Evolutionary conservation across 495 filamentous ascomycete genomes (phyloP), one percentile per base, ranked within the genome.

Genomic region (Acidiella bohemica): DNA sequence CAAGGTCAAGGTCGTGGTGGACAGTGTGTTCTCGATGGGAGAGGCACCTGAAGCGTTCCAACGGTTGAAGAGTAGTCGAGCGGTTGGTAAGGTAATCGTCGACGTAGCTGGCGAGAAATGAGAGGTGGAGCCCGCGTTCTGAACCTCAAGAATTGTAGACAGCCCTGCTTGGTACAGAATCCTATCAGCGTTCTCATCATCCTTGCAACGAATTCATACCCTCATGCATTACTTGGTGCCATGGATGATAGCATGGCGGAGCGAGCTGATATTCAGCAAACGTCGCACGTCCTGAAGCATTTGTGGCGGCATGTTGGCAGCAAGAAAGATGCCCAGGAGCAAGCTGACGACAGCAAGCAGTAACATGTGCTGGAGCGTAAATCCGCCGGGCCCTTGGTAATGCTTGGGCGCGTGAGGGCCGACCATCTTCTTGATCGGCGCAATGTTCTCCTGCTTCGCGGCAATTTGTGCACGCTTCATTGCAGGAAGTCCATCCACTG

Each of bases 61-160:
- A 56, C 72, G 63, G 53, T 57, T 84, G 44, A 76, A 71, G 46
- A 71, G 60, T 3, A 67, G 71, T 5, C 67, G 75, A 28, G 62
- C 73, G 14, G 75, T 64, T 49, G 81, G 80, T 1, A 86, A 86
- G 62, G 67, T 86, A 46, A 57, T 85, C 16, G 64, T 87, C 13
- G 62, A 71, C 51, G 68, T 80, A 18, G 22, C 32, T 8, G 21
- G 29, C 11, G 16, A 40, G 23, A 19, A n/a, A n/a, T n/a, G n/a
- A n/a, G n/a, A n/a, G n/a, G n/a, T n/a, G n/a, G n/a, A n/a, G n/a
- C n/a, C n/a, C n/a, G n/a, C n/a, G n/a, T n/a, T n/a, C n/a, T n/a
- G n/a, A n/a, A n/a, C n/a, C n/a, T n/a, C n/a, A n/a, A n/a, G n/a
- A n/a, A n/a, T n/a, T n/a, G n/a, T n/a, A n/a, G n/a, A n/a, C n/a